Evolutionary conservation across 257 asterid genomes (phyloP).

Genomic region (Linaria vulgaris): DNA sequence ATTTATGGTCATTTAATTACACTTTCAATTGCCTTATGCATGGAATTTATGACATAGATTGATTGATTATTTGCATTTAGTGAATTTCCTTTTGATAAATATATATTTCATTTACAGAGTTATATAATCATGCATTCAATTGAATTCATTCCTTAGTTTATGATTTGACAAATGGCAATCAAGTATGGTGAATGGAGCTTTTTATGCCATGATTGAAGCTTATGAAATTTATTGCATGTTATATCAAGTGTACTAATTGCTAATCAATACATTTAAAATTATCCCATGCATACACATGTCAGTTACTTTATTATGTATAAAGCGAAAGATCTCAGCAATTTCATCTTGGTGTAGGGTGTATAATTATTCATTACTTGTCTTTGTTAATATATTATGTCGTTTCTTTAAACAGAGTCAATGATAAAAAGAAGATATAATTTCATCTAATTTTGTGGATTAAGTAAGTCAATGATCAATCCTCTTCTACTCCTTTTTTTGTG

Average conservation of each 20-base stretch:
- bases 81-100: slow-evolving; percentile 11
- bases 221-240: slow-evolving; percentile 12
- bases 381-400: too few species aligned
- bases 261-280: slow-evolving; percentile 9
- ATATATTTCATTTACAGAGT: not conserved
- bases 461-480: not conserved
- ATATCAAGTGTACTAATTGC: not conserved
- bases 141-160: not conserved
- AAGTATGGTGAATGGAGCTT: slow-evolving; percentile 24
- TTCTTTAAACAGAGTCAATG: slow-evolving; percentile 7
- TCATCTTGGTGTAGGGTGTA: not conserved
- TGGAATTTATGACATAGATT: slow-evolving; percentile 3
- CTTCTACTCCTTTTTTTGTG: not conserved
- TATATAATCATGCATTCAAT: slow-evolving; percentile 1
- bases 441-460: too few species aligned
- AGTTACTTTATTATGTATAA: not conserved
- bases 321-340: not conserved
- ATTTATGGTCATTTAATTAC: not conserved
- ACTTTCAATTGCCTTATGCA: not conserved
- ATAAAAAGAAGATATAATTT: too few species aligned
- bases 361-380: too few species aligned
- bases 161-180: not conserved
- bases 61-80: slow-evolving; percentile 21
- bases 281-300: slow-evolving; percentile 5
- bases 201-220: slow-evolving; percentile 28